Evolutionary conservation across 805 yeast species (phyloP), one percentile per base, ranked within the genome.

Genomic region (Candida maris): DNA sequence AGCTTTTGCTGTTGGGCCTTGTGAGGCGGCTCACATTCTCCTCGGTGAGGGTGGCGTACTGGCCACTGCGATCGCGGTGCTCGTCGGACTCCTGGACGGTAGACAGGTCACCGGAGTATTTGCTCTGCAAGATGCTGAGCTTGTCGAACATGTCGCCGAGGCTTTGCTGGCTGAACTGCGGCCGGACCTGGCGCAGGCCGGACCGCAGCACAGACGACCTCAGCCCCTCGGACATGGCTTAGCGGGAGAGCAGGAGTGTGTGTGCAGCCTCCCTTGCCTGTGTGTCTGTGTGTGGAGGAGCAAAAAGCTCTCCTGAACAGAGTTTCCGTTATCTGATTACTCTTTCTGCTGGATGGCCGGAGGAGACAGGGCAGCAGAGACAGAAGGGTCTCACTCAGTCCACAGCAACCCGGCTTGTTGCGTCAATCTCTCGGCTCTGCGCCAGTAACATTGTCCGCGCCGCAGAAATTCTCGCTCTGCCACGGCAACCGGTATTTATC

Each of bases 31-130:
- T 41, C 5, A 55, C 34, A 31, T 54, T 52, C 8, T 46, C 51
- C 27, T 49, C 45, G 5, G 59, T 55, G 15, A 53, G 33, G 1
- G 57, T 54, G 12, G 39, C 49, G 35, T 39, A 37, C 21, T 37
- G 23, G 5, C 19, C 15, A 9, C 20, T 30, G 13, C 27, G 29
- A 17, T 23, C 40, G 16, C 35, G 24, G 4, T 44, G 45, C 12
- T 32, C 36, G 13, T 51, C 49, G 10, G 34, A 34, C 33, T 54
- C 61, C 20, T 49, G 45, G 2, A 53, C 60, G 7, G 55, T 47
- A 1, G 58, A 52, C 5, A 55, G 36, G 22, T 44, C 46, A 2
- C 38, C 42, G 5, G 34, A 23, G 4, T 31, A 18, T 10, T 29
- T 29, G 21, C 20, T 9, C 18, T 28, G 21, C 9, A 12, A 8